phyloP scores from a whole-genome alignment of 805 yeast genomes.

The Sungouiella thailandica region DNA sequence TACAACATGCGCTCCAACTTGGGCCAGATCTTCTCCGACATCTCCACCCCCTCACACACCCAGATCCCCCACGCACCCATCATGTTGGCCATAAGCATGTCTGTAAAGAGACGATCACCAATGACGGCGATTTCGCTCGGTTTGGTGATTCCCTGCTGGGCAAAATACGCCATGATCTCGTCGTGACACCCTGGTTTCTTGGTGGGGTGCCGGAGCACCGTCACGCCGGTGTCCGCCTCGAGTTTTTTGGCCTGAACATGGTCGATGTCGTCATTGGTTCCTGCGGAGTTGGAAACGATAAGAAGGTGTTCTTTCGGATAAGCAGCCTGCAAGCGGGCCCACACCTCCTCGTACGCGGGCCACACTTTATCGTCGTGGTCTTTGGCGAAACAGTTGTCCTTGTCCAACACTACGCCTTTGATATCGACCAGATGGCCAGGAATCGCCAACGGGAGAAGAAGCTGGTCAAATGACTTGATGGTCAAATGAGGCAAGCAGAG shows the following conservation, averaged over 20 bases:
- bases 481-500: slow-evolving; percentile 62
- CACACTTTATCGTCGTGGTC: slow-evolving; percentile 77
- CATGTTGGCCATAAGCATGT: slow-evolving; percentile 86
- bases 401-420: slow-evolving; percentile 81
- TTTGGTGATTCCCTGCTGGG: slow-evolving; percentile 34
- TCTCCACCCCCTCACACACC: slow-evolving; percentile 72
- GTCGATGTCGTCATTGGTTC: slow-evolving; percentile 68
- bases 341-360: slow-evolving; percentile 58
- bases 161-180: slow-evolving; percentile 63
- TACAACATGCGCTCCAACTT: slow-evolving; percentile 45
- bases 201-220: slow-evolving; percentile 64
- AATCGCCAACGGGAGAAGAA: slow-evolving; percentile 49
- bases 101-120: slow-evolving; percentile 91
- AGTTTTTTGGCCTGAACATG: slow-evolving; percentile 56
- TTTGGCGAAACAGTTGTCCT: slow-evolving; percentile 91
- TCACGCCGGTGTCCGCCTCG: slow-evolving; percentile 62
- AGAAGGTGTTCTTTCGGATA: slow-evolving; percentile 64
- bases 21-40: slow-evolving; percentile 48
- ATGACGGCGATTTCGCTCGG: slow-evolving; percentile 74
- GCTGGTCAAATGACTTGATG: slow-evolving; percentile 52
- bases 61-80: slow-evolving; percentile 87
- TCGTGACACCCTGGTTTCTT: slow-evolving; percentile 79
- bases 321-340: slow-evolving; percentile 47
- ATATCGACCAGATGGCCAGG: slow-evolving; percentile 35
- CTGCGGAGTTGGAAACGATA: slow-evolving; percentile 91